Evolutionary conservation across 2,329 filamentous ascomycete species (phyloP).

Genomic region (Alternaria angustiovoidea): DNA sequence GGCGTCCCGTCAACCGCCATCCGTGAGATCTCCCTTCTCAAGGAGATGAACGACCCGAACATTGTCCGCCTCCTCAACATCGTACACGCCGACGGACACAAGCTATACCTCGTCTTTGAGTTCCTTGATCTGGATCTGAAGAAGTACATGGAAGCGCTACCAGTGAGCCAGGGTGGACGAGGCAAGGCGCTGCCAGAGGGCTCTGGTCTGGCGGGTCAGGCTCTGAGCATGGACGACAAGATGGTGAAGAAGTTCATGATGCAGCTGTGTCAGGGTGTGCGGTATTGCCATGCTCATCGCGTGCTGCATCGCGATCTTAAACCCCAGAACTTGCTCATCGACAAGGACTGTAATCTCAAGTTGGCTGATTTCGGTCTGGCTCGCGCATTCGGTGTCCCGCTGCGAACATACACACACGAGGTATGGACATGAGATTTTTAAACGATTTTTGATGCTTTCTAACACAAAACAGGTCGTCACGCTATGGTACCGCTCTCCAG

Average conservation of each 20-base stretch:
- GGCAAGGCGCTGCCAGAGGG: slow-evolving; percentile 86
- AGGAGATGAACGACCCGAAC: slow-evolving; percentile 92
- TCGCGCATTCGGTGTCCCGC: slow-evolving; percentile 87
- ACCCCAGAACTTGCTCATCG: slow-evolving; percentile 88
- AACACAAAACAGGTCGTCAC: slow-evolving; percentile 73
- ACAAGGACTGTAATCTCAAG: slow-evolving; percentile 87
- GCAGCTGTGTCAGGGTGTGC: slow-evolving; percentile 82
- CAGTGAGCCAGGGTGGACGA: slow-evolving; percentile 82
- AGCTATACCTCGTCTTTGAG: slow-evolving; percentile 92
- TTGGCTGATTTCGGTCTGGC: slow-evolving; percentile 90
- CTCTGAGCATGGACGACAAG: slow-evolving; percentile 75
- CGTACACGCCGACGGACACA: slow-evolving; percentile 92
- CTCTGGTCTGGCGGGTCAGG: slow-evolving; percentile 68
- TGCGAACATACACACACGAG: slow-evolving; percentile 93
- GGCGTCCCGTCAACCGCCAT: slow-evolving; percentile 92
- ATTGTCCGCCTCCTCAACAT: slow-evolving; percentile 91
- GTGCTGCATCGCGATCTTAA: slow-evolving; percentile 89
- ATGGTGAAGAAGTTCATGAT: slow-evolving; percentile 95
- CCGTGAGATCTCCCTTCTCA: slow-evolving; percentile 90
- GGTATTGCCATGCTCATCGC: slow-evolving; percentile 88
- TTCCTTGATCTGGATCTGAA: slow-evolving; percentile 92
- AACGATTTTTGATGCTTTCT: slow-evolving; percentile 1
- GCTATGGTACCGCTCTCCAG: slow-evolving; percentile 89
- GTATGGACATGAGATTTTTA: slow-evolving; percentile 47
- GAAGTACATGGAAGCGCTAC: slow-evolving; percentile 94